Conservation (phyloP, 805 yeast genomes). For the Nadsonia fulvescens region DNA sequence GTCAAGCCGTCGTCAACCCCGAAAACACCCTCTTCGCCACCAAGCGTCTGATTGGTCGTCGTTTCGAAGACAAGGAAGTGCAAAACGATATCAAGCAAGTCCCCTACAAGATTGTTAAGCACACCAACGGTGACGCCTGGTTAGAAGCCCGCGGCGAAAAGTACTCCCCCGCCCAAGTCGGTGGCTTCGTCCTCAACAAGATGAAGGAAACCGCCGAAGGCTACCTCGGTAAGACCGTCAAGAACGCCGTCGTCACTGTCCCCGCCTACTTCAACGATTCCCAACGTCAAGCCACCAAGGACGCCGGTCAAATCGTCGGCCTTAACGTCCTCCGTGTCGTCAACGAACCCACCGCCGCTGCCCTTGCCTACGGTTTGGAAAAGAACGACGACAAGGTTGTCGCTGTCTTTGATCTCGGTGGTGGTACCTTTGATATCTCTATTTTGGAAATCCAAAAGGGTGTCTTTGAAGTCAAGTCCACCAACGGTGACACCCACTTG, state of each 20-base stretch:
- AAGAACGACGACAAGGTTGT: conserved; percentile 68
- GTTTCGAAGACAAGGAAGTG: conserved; percentile 77
- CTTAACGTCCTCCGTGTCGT: conserved; percentile 78
- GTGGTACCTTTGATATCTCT: conserved; percentile 96
- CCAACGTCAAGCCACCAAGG: conserved; percentile 87
- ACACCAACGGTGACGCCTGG: conserved; percentile 92
- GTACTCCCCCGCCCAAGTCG: conserved; percentile 91
- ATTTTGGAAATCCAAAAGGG: conserved; percentile 93
- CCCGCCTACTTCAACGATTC: conserved; percentile 86
- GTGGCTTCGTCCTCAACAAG: conserved; percentile 84
- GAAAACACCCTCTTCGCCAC: conserved; percentile 89
- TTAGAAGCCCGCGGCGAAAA: conserved; percentile 72
- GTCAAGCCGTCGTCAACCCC: conserved; percentile 90
- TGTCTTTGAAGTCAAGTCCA: conserved; percentile 93
- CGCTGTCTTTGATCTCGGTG: conserved; percentile 95
- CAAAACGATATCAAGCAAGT: conserved; percentile 77
- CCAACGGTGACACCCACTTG: conserved; percentile 89
- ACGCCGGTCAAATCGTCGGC: conserved; percentile 95
- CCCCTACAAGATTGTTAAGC: conserved; percentile 81
- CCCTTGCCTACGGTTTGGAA: conserved; percentile 88
- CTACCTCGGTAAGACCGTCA: conserved; percentile 69
- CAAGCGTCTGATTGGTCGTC: conserved; percentile 85
- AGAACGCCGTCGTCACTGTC: conserved; percentile 81
- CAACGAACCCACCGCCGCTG: conserved; percentile 87
- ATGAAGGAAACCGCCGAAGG: conserved; percentile 98